These are phyloP conservation scores for Chrysophaeum taylorii DNA, from an alignment of 352 stramenopile genomes.

Conservation along the genomic window DNA sequence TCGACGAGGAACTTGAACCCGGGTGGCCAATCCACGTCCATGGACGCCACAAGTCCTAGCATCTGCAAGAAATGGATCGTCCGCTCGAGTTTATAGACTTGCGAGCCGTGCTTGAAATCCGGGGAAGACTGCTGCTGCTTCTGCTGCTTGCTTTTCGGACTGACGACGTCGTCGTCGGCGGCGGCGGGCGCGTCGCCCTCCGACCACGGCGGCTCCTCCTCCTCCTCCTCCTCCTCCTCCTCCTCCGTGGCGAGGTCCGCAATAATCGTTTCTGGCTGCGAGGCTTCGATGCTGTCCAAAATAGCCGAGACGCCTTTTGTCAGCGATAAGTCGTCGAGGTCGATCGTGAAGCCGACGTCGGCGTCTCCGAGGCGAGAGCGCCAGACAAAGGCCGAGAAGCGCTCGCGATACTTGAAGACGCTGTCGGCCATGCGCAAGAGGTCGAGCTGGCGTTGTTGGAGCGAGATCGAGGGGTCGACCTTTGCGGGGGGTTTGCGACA, in stretches of 20 bases:
- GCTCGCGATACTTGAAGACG: neutral
- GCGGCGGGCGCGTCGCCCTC: too few species aligned
- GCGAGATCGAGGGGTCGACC: neutral
- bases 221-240: neutral
- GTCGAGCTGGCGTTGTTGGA: neutral
- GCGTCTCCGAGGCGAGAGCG: neutral
- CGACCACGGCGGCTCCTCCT: neutral
- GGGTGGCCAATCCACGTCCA: constrained; percentile 11
- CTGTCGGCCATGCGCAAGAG: neutral
- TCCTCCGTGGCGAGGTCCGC: neutral
- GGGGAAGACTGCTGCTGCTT: neutral
- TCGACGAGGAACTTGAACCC: neutral
- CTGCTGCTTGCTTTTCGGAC: neutral
- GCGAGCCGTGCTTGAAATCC: neutral
- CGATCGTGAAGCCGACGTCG: neutral
- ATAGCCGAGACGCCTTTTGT: too few species aligned
- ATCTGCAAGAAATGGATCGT: constrained; percentile 15
- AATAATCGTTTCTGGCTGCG: neutral
- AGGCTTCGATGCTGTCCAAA: neutral
- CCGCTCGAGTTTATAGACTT: constrained; percentile 21
- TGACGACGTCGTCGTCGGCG: neutral
- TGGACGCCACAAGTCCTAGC: neutral
- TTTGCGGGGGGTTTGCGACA: neutral
- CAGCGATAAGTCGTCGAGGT: neutral
- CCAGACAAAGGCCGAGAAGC: neutral